Conservation (phyloP, 495 filamentous ascomycete genomes). For the Cenococcum geophilum region DNA sequence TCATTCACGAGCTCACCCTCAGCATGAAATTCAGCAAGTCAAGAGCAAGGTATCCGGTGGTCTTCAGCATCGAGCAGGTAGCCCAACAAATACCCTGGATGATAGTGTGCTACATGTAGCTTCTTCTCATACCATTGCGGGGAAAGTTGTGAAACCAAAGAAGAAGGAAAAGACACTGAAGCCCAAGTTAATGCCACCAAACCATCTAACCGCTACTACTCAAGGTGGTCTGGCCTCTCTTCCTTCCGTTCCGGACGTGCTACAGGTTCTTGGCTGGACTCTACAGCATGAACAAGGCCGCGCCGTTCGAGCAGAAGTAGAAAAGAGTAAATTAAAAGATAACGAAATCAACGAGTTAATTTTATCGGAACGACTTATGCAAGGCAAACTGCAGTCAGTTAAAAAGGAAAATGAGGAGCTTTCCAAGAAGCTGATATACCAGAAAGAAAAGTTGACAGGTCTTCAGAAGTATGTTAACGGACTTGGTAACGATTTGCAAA, state of each 20-base stretch:
- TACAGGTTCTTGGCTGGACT: background rate
- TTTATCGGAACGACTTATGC: background rate
- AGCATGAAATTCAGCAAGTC: too few relatives aligned
- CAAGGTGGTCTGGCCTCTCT: too few relatives aligned
- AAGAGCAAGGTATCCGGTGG: too few relatives aligned
- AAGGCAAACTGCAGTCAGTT: conserved; percentile 3
- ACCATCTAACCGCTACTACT: too few relatives aligned
- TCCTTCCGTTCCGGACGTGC: background rate
- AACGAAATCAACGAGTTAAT: background rate
- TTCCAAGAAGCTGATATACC: conserved; percentile 6
- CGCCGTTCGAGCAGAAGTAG: background rate
- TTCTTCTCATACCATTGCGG: too few relatives aligned
- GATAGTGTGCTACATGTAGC: too few relatives aligned
- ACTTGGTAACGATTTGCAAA: conserved; percentile 27
- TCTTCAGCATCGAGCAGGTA: too few relatives aligned
- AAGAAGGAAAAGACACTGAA: too few relatives aligned
- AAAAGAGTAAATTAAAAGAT: background rate
- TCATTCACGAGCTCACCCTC: too few relatives aligned
- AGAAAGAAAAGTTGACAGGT: conserved; percentile 13
- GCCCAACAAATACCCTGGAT: too few relatives aligned
- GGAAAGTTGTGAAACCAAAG: too few relatives aligned
- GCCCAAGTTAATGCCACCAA: too few relatives aligned
- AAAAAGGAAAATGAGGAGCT: conserved; percentile 11
- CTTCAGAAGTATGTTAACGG: conserved; percentile 31
- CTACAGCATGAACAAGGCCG: background rate